These are phyloP conservation scores for Peronosclerospora sorghi DNA, from an alignment of 352 stramenopile species.

Conservation along the genomic window DNA sequence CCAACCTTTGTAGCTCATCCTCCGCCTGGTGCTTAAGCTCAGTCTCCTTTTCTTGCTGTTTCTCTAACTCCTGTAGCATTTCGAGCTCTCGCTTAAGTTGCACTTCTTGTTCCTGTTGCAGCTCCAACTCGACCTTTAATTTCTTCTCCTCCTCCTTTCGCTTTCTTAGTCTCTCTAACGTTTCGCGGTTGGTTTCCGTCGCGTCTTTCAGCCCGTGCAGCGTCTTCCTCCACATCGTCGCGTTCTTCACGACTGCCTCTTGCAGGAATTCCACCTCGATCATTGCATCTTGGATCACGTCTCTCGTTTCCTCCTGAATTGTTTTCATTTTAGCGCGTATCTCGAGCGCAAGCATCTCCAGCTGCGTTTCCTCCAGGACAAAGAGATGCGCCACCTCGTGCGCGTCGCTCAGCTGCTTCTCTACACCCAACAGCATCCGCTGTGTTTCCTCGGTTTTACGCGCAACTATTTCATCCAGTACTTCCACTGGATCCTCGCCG, in stretches of 20 bases:
- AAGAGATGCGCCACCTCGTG: constrained; percentile 14
- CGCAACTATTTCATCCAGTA: neutral
- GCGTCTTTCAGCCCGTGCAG: constrained; percentile 7
- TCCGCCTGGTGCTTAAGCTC: neutral
- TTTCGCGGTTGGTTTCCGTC: constrained; percentile 13
- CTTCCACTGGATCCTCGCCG: neutral
- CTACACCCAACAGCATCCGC: constrained; percentile 5
- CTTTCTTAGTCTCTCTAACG: constrained; percentile 1
- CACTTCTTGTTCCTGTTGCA: neutral
- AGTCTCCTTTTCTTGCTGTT: constrained; percentile 1
- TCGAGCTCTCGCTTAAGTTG: constrained; percentile 2
- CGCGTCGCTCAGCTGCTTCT: constrained; percentile 13
- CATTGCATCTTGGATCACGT: constrained; percentile 6
- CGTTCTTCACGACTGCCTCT: constrained; percentile 5
- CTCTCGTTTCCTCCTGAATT: constrained; percentile 3
- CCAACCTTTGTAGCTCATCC: constrained; percentile 1
- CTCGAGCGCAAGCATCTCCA: constrained; percentile 11
- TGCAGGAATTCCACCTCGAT: constrained; percentile 5
- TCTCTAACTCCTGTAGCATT: constrained; percentile 7
- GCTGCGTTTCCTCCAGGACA: constrained; percentile 12
- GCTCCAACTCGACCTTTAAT: constrained; percentile 1
- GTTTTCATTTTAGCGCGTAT: constrained; percentile 9
- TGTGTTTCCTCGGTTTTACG: constrained; percentile 8
- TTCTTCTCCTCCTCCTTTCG: neutral
- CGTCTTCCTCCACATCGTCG: constrained; percentile 12